phyloP scores from a whole-genome alignment of 495 filamentous ascomycete genomes.

The Xylaria acuta region DNA sequence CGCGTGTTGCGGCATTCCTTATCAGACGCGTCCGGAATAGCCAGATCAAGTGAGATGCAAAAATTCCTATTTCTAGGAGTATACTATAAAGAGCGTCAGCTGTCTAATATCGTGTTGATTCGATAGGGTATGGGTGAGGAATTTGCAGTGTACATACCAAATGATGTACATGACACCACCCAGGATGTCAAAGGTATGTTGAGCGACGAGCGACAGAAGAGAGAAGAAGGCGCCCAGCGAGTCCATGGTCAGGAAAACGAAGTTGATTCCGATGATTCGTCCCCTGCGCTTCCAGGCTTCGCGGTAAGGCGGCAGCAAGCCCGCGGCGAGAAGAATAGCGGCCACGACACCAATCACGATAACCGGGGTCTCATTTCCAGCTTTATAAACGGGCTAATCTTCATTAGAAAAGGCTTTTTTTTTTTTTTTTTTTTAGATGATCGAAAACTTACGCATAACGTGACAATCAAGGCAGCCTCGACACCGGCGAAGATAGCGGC shows the following conservation, averaged over 20 bases:
- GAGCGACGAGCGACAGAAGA: slow-evolving; percentile 72
- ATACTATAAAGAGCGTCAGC: slow-evolving; percentile 51
- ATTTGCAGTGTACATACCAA: slow-evolving; percentile 53
- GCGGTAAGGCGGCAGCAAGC: slow-evolving; percentile 72
- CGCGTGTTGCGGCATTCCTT: slow-evolving; percentile 61
- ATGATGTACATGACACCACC: slow-evolving; percentile 74
- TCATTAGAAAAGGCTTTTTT: not conserved
- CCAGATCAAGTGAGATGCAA: slow-evolving; percentile 72
- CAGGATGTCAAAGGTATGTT: slow-evolving; percentile 72
- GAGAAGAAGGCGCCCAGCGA: slow-evolving; percentile 77
- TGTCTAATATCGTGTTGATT: too few species aligned
- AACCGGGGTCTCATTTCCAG: slow-evolving; percentile 58
- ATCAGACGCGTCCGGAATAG: slow-evolving; percentile 66
- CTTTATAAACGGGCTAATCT: slow-evolving; percentile 55
- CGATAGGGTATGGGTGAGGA: not conserved
- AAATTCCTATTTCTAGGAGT: slow-evolving; percentile 71
- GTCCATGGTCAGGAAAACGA: slow-evolving; percentile 72
- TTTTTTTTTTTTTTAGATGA: too few species aligned
- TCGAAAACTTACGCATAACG: slow-evolving; percentile 56
- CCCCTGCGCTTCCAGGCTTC: slow-evolving; percentile 76
- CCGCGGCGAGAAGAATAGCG: slow-evolving; percentile 62
- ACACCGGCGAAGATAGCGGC: slow-evolving; percentile 60
- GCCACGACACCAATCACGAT: slow-evolving; percentile 66
- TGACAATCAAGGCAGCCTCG: slow-evolving; percentile 68
- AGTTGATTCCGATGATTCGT: slow-evolving; percentile 72